Percentiles rank a stretch among this genome's conserved stretches.
Evolutionary conservation across 106 monocot genomes (phyloP).

Genomic region (Dendrobium nobile): DNA sequence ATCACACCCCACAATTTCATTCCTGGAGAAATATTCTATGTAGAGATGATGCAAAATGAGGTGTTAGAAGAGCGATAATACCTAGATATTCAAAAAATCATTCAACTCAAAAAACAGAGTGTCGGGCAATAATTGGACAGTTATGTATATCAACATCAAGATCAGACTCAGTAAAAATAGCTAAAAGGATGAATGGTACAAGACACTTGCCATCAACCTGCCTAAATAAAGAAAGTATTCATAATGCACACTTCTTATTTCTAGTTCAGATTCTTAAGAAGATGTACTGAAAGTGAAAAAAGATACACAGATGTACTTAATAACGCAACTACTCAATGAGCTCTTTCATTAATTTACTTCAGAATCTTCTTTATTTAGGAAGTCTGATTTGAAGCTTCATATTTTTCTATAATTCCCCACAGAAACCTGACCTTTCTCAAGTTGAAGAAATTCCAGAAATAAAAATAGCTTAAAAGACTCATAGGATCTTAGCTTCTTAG

Average conservation of each 20-base stretch:
- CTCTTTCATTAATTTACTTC: background rate
- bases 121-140: background rate
- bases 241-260: background rate
- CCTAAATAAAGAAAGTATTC: background rate
- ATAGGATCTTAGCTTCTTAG: background rate
- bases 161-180: background rate
- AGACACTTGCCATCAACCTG: background rate
- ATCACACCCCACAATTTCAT: conserved; percentile 94
- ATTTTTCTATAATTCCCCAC: background rate
- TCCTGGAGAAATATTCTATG: conserved; percentile 69
- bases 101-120: background rate
- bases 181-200: background rate
- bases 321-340: background rate
- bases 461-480: background rate
- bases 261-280: background rate
- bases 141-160: background rate
- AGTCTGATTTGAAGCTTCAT: background rate
- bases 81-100: background rate
- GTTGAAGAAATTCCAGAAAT: background rate
- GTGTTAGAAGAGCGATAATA: background rate
- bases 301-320: background rate
- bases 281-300: background rate
- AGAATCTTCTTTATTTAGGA: background rate
- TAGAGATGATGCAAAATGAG: background rate
- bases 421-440: background rate